Evolutionary conservation across 805 yeast genomes (phyloP), one percentile per base, ranked within the genome.

Genomic region (Sugiyamaella valdiviana): DNA sequence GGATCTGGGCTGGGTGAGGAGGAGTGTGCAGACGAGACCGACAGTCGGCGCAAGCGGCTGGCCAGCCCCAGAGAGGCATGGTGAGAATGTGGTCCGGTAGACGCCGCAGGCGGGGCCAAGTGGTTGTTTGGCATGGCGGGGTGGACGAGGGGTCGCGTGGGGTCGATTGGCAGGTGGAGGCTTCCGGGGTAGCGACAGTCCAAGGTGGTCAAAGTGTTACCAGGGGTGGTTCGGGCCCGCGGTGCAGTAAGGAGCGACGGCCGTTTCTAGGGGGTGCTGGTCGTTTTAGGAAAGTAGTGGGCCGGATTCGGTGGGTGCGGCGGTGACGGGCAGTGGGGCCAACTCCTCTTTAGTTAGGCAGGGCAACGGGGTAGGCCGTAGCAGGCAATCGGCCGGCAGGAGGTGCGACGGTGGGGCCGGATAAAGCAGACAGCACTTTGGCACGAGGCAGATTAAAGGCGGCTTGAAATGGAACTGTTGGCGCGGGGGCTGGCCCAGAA

Each of bases 1-100:
- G 42, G 41, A n/a, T 17, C 17, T 24, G 50, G 17, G 16, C 20
- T 36, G 7, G 43, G 20, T 10, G 52, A 36, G 20, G 51, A 39
- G 2, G 39, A 23, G 20, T 40, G 23, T 14, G 46, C 41, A 14
- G 43, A 39, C 16, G 48, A 45, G 6, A 45, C 19, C 15, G 42
- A 36, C 32, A 45, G 39, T 23, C 45, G 39, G 15, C 45, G 40
- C 23, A 46, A 21, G 5, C 45, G 37, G 40, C 39, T 41, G 5
- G 50, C 29, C 17, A 46, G n/a, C 17, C 46, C 46, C 32, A 32
- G 26, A 35, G 39, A 32, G 29, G 21, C 16, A 36, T 36, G 39
- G 21, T 19, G 39, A 36, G 21, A 36, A 36, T 36, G 32, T 26
- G 32, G n/a, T n/a, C n/a, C n/a, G n/a, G n/a, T 26, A 3, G 32